Evolutionary conservation across 1,284 basidiomycete species (phyloP).

Genomic region (Ganoderma lucidum): DNA sequence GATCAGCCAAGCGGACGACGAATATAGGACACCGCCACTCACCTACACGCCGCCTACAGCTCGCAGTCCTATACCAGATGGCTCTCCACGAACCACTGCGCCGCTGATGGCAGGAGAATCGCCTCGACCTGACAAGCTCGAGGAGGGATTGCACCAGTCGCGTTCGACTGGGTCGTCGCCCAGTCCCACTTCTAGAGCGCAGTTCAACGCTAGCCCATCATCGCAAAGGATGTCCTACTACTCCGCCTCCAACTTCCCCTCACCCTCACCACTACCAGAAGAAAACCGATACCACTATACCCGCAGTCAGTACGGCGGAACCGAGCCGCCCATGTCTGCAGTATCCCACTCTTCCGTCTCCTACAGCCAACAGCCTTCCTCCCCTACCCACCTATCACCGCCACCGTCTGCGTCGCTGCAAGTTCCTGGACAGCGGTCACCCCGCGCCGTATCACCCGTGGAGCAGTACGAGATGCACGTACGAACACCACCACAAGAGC

Average conservation of each 20-base stretch:
- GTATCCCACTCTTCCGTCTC: slow-evolving; percentile 37
- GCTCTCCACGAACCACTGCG: slow-evolving; percentile 34
- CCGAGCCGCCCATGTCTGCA: slow-evolving; percentile 42
- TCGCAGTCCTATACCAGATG: slow-evolving; percentile 33
- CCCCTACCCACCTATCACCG: slow-evolving; percentile 27
- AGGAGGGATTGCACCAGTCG: slow-evolving; percentile 17
- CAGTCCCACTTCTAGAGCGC: slow-evolving; percentile 26
- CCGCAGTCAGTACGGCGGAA: slow-evolving; percentile 44
- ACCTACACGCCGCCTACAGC: slow-evolving; percentile 27
- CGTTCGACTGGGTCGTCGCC: slow-evolving; percentile 28
- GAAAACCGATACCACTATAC: slow-evolving; percentile 50
- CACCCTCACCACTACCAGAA: slow-evolving; percentile 63
- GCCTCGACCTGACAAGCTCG: slow-evolving; percentile 28
- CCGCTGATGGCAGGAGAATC: slow-evolving; percentile 36
- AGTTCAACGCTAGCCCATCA: slow-evolving; percentile 36
- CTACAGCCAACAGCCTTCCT: slow-evolving; percentile 22
- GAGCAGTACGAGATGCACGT: slow-evolving; percentile 64
- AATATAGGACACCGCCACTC: slow-evolving; percentile 18
- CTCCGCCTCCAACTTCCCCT: slow-evolving; percentile 70
- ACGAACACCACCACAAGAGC: slow-evolving; percentile 40
- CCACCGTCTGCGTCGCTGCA: slow-evolving; percentile 28
- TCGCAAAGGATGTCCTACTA: slow-evolving; percentile 64
- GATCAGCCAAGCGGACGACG: slow-evolving; percentile 41
- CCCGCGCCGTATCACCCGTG: slow-evolving; percentile 18
- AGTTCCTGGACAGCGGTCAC: slow-evolving; percentile 28